Percentiles rank a stretch among this genome's conserved stretches.
These are phyloP conservation scores for Cercospora sp. DNA, from an alignment of 2,329 filamentous ascomycete species.

Conservation along the genomic window DNA sequence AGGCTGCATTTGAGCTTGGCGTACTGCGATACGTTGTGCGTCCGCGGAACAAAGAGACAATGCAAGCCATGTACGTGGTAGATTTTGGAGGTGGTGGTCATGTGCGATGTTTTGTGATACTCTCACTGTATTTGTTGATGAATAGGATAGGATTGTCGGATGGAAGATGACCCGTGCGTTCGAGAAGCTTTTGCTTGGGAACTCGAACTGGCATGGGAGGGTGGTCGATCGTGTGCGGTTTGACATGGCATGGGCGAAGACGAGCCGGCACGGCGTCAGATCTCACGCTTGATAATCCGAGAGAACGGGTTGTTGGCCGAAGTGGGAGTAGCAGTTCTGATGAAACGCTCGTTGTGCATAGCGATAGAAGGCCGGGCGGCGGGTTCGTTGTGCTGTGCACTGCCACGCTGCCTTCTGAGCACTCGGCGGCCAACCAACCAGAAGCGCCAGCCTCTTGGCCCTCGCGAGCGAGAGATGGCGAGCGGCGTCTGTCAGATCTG, in stretches of 20 bases:
- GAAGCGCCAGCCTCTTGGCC: background rate
- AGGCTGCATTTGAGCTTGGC: background rate
- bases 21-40: background rate
- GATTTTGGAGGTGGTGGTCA: background rate
- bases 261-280: background rate
- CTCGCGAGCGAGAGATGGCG: background rate
- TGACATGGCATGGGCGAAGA: background rate
- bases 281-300: background rate
- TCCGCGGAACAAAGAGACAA: background rate
- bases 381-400: background rate
- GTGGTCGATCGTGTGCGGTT: background rate
- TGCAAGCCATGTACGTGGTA: background rate
- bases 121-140: background rate
- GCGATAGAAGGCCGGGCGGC: background rate
- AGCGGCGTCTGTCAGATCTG: slow-evolving; percentile 3
- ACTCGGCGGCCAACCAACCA: background rate
- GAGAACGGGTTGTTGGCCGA: background rate
- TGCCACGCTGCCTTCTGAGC: background rate
- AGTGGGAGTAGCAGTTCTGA: background rate
- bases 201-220: background rate
- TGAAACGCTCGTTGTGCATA: background rate
- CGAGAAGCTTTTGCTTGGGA: background rate
- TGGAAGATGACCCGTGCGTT: background rate
- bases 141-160: background rate
- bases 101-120: background rate